phyloP scores from a whole-genome alignment of 306 rosid genomes.

The Fragaria nilgerrensis region DNA sequence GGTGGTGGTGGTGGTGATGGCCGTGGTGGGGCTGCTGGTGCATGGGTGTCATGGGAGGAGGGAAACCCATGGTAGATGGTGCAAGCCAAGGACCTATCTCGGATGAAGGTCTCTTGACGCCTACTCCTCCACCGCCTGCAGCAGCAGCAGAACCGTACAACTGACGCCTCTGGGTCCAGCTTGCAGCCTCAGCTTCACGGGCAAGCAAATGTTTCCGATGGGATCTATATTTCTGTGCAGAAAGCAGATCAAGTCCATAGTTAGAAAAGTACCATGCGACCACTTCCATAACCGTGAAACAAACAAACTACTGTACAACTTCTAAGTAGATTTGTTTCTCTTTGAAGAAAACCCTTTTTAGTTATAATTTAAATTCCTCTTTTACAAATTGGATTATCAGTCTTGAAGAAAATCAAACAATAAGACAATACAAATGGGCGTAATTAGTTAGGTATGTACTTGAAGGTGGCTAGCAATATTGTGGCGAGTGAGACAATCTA shows the following conservation, averaged over 20 bases:
- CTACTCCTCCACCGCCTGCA: constrained; percentile 21
- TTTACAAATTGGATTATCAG: neutral
- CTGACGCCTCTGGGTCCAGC: constrained; percentile 76
- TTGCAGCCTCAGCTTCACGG: constrained; percentile 94
- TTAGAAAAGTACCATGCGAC: neutral
- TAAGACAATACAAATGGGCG: neutral
- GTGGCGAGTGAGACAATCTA: constrained; percentile 93
- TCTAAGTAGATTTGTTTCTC: neutral
- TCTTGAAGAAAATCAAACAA: neutral
- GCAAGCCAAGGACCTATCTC: constrained; percentile 50
- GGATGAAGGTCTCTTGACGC: constrained; percentile 36
- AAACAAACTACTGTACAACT: neutral
- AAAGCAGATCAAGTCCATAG: neutral
- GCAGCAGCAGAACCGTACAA: constrained; percentile 31
- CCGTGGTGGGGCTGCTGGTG: constrained; percentile 7
- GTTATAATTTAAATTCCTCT: neutral
- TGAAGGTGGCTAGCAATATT: constrained; percentile 98
- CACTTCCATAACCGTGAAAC: constrained; percentile 2
- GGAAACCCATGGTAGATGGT: constrained; percentile 69
- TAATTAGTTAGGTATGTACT: constrained; percentile 29
- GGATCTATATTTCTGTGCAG: constrained; percentile 77
- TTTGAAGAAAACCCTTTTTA: neutral
- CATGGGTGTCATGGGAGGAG: constrained; percentile 49
- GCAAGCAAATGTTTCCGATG: constrained; percentile 88
- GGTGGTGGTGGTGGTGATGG: constrained; percentile 36